phyloP scores from a whole-genome alignment of 371 early-diverging fungal species.

The Batkoa obscura region DNA sequence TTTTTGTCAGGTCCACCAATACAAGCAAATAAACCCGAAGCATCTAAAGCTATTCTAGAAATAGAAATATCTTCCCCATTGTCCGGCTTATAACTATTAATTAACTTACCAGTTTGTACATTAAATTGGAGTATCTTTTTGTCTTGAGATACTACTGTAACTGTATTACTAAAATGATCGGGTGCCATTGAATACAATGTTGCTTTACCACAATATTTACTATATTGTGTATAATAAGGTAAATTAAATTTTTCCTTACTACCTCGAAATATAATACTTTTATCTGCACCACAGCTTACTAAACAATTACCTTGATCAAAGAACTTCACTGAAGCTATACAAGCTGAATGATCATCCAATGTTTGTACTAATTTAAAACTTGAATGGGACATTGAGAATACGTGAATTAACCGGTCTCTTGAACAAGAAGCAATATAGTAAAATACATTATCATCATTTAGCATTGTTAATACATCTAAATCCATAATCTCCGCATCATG shows the following conservation, averaged over 20 bases:
- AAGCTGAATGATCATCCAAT: constrained; percentile 70
- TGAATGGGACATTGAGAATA: constrained; percentile 38
- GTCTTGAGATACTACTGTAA: constrained; percentile 47
- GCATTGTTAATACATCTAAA: constrained; percentile 41
- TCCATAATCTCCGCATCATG: constrained; percentile 68
- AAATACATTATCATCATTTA: not conserved
- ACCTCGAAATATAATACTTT: constrained; percentile 46
- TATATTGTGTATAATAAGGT: constrained; percentile 30
- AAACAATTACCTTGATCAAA: constrained; percentile 34
- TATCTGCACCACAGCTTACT: constrained; percentile 70
- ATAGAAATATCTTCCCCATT: constrained; percentile 26
- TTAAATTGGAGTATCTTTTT: constrained; percentile 38
- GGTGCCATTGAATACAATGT: constrained; percentile 54
- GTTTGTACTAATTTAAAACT: constrained; percentile 48
- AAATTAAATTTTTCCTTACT: constrained; percentile 2
- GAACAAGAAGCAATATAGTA: constrained; percentile 52
- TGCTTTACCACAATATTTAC: constrained; percentile 47
- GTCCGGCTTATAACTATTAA: constrained; percentile 31
- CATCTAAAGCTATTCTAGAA: constrained; percentile 46
- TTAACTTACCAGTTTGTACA: constrained; percentile 44
- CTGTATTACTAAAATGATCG: constrained; percentile 30
- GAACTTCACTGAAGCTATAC: constrained; percentile 57
- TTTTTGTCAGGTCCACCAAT: constrained; percentile 54
- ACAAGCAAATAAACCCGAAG: constrained; percentile 47
- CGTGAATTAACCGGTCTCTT: constrained; percentile 60